Base-by-base conservation (phyloP, 257 asterid species). In the Solanum okadae region DNA sequence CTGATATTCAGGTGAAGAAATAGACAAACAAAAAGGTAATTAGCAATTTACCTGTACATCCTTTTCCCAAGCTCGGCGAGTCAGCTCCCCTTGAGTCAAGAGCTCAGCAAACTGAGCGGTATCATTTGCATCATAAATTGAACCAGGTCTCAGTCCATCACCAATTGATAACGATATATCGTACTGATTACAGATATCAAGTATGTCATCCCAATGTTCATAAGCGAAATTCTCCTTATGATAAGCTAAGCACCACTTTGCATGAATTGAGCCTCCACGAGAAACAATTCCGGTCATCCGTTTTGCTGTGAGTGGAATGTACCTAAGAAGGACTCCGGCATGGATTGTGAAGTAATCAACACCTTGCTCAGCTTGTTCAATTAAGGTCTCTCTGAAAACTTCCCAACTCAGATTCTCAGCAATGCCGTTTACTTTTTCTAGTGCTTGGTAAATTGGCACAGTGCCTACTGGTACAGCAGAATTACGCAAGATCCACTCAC, bases 401-500 rank as follows among this genome's bases (percentile, higher is more conserved):
- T 95, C 98, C 99, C 99, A 97, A 14, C 89, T 95, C 82, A 97
- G 94, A 89, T 97, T 93, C 94, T 97, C 98, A 4, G 99, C 99
- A 23, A 97, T 90, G 5, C 99, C 98, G 67, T 95, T 87, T 86
- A 97, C 99, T 91, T 97, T 97, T 85, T 97, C 99, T 22, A 97
- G 90, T 15, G 99, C 99, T 89, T 95, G 99, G 89, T 97, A 97
- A 88, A 97, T 96, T 37, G 98, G 98, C 75, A 97, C 99, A 0
- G 99, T 97, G 68, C 99, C 99, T 15, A 97, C 98, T 0, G 98
- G 98, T 25, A 97, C 98, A 75, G 98, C 93, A 82, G 99, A 95
- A 91, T 97, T 97, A n/a, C 99, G 98, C 35, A 97, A 94, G 93
- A 97, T 97, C 99, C 98, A 96, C 88, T 97, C 99, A 23, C 99